Conservation (phyloP, 2,329 filamentous ascomycete species). For the Calonectria montana region DNA sequence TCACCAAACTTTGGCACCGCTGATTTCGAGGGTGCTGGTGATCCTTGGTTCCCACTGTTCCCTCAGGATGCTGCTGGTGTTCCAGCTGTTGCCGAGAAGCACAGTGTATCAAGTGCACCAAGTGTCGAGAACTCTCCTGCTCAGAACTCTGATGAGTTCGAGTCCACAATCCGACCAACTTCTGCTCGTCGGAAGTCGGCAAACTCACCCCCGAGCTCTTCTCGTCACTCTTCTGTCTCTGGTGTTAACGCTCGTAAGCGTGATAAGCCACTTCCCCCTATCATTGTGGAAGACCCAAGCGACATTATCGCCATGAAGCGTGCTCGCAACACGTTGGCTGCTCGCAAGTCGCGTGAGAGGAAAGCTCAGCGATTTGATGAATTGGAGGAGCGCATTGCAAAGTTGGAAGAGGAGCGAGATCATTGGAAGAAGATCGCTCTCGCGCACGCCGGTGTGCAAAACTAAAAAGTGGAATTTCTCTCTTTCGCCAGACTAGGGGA, state of each 20-base stretch:
- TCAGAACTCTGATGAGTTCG: slow-evolving; percentile 60
- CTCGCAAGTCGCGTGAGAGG: slow-evolving; percentile 90
- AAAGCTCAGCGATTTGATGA: slow-evolving; percentile 82
- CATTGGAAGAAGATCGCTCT: slow-evolving; percentile 72
- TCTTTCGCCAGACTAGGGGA: slow-evolving; percentile 36
- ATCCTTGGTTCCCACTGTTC: slow-evolving; percentile 80
- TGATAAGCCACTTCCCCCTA: slow-evolving; percentile 83
- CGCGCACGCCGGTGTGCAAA: slow-evolving; percentile 51
- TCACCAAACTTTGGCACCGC: slow-evolving; percentile 79
- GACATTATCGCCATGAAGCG: slow-evolving; percentile 91
- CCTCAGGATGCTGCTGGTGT: slow-evolving; percentile 56
- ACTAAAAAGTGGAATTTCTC: slow-evolving; percentile 47
- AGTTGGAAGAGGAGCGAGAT: slow-evolving; percentile 74
- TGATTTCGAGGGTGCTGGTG: slow-evolving; percentile 64
- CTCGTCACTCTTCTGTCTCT: slow-evolving; percentile 74
- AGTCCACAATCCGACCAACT: slow-evolving; percentile 54
- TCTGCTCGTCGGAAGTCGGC: slow-evolving; percentile 59
- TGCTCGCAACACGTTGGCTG: slow-evolving; percentile 91
- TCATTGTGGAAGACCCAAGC: slow-evolving; percentile 77
- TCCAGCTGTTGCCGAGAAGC: slow-evolving; percentile 38
- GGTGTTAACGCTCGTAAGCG: slow-evolving; percentile 81
- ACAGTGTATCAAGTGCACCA: slow-evolving; percentile 25
- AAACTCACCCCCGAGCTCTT: slow-evolving; percentile 54
- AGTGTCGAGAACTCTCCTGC: slow-evolving; percentile 55
- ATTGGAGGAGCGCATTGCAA: slow-evolving; percentile 78